These are phyloP conservation scores for Domatiomyces globalis DNA, from an alignment of 2,329 filamentous ascomycete species.

Conservation along the genomic window DNA sequence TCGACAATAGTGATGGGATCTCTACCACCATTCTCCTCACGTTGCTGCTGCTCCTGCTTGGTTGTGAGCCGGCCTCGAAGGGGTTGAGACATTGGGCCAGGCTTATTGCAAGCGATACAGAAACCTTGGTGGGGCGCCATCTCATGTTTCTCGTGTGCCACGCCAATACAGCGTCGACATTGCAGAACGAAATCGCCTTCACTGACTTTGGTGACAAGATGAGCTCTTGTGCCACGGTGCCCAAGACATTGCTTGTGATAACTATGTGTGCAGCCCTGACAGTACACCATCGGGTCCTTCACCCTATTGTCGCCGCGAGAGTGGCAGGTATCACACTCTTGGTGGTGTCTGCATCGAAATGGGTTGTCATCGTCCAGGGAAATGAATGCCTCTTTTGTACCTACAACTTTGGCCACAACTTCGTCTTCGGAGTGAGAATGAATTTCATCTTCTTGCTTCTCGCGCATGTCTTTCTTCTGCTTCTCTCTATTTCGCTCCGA, in stretches of 20 bases:
- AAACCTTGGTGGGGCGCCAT: slow-evolving; percentile 54
- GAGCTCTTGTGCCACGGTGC: slow-evolving; percentile 57
- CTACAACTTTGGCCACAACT: slow-evolving; percentile 42
- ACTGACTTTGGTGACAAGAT: slow-evolving; percentile 73
- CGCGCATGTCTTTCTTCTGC: slow-evolving; percentile 30
- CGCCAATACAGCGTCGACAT: slow-evolving; percentile 69
- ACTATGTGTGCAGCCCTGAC: slow-evolving; percentile 74
- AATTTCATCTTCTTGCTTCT: slow-evolving; percentile 36
- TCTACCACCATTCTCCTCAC: slow-evolving; percentile 61
- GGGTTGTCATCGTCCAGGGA: slow-evolving; percentile 44
- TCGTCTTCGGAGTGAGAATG: slow-evolving; percentile 25
- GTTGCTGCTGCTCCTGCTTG: slow-evolving; percentile 68
- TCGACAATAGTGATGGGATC: slow-evolving; percentile 60
- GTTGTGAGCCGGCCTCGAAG: slow-evolving; percentile 61
- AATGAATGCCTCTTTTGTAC: slow-evolving; percentile 59
- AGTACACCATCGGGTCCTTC: slow-evolving; percentile 63
- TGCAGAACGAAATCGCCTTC: slow-evolving; percentile 71
- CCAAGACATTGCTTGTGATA: slow-evolving; percentile 80
- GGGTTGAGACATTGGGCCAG: slow-evolving; percentile 56
- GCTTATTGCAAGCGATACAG: slow-evolving; percentile 55
- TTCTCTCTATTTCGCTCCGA: slow-evolving; percentile 22
- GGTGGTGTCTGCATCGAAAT: slow-evolving; percentile 58
- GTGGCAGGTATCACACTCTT: slow-evolving; percentile 58
- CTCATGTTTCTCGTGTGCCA: slow-evolving; percentile 52
- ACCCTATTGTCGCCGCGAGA: slow-evolving; percentile 38